These are phyloP conservation scores for Phallus indusiatus DNA, from an alignment of 768 basidiomycete species.

Conservation along the genomic window DNA sequence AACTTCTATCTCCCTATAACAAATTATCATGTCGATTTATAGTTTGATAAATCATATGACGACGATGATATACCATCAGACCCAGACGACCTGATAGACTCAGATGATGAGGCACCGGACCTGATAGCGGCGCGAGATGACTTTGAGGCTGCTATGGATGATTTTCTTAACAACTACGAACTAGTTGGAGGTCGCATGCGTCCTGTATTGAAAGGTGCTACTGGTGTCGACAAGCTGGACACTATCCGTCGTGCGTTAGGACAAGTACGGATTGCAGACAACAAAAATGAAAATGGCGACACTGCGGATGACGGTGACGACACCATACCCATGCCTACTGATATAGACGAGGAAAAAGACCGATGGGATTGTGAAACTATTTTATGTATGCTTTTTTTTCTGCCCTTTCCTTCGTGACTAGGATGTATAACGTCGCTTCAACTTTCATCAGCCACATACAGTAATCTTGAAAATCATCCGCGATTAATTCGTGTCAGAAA, in stretches of 20 bases:
- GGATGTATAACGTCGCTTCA: constrained; percentile 9
- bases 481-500: constrained; percentile 68
- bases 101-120: constrained; percentile 56
- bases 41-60: constrained; percentile 75
- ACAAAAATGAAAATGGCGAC: constrained; percentile 37
- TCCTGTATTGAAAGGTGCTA: constrained; percentile 62
- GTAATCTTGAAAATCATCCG: constrained; percentile 97
- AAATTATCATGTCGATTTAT: constrained; percentile 22
- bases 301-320: constrained; percentile 37
- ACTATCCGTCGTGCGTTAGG: constrained; percentile 72
- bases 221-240: constrained; percentile 69
- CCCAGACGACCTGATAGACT: constrained; percentile 25
- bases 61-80: constrained; percentile 25
- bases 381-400: constrained; percentile 52
- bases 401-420: not conserved
- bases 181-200: constrained; percentile 74
- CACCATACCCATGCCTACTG: constrained; percentile 36
- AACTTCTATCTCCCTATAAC: not conserved
- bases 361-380: constrained; percentile 97
- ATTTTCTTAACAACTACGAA: constrained; percentile 89
- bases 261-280: constrained; percentile 32
- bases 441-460: constrained; percentile 68
- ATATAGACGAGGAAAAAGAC: constrained; percentile 49
- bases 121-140: constrained; percentile 78
- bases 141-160: constrained; percentile 84